Percentiles rank a stretch among this genome's conserved stretches.
Conservation (phyloP, 2,329 filamentous ascomycete species). For the Blumeriella jaapii region DNA sequence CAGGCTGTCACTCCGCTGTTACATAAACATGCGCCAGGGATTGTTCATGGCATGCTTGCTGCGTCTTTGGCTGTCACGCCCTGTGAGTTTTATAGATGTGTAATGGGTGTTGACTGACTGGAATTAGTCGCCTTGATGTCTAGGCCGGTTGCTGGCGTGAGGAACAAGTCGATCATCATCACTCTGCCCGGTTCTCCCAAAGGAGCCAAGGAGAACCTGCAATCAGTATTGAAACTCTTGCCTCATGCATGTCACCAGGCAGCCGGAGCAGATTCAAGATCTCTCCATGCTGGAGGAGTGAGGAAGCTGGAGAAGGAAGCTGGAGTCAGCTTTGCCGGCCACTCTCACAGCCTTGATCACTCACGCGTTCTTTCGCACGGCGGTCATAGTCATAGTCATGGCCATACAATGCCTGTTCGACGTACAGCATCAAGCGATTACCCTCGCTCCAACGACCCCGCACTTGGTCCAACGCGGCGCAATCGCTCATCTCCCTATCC, state of each 20-base stretch:
- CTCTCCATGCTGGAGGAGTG: constrained; percentile 68
- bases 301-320: constrained; percentile 78
- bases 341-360: constrained; percentile 39
- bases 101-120: constrained; percentile 17
- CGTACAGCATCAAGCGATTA: constrained; percentile 56
- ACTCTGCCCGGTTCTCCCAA: constrained; percentile 93
- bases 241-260: constrained; percentile 92
- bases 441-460: constrained; percentile 48
- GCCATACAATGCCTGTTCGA: constrained; percentile 51
- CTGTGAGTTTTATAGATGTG: constrained; percentile 44
- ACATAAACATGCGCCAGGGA: constrained; percentile 74
- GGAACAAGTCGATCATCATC: constrained; percentile 70
- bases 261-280: constrained; percentile 68
- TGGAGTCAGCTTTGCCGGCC: constrained; percentile 41
- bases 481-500: constrained; percentile 83
- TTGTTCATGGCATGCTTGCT: constrained; percentile 92
- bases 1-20: constrained; percentile 70
- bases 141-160: constrained; percentile 77
- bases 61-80: constrained; percentile 77
- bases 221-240: constrained; percentile 77
- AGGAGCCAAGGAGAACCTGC: constrained; percentile 85
- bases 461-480: constrained; percentile 52
- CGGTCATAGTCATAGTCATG: constrained; percentile 51
- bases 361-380: constrained; percentile 34
- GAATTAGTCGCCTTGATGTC: constrained; percentile 86